Conservation (phyloP, 441 rosid genomes). For the Populus trichocarpa region DNA sequence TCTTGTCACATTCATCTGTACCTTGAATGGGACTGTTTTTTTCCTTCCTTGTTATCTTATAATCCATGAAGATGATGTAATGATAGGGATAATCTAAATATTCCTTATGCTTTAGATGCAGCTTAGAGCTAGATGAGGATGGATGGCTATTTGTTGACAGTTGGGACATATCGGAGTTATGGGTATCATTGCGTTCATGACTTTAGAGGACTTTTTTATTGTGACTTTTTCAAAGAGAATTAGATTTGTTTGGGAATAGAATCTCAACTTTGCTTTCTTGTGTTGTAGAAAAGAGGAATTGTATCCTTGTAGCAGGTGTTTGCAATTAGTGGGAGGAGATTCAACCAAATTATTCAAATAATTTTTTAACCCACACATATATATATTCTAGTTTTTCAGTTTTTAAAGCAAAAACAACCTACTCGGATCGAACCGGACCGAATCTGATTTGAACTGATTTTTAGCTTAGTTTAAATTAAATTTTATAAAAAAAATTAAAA, state of each 20-base stretch:
- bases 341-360: no score
- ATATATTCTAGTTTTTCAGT: no score
- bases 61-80: slow-evolving; percentile 1
- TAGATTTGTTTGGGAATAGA: not conserved
- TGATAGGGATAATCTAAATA: not conserved
- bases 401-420: no score
- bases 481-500: no score
- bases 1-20: not conserved
- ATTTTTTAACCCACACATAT: no score
- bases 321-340: no score
- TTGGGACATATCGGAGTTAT: no score
- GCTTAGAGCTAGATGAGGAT: not conserved
- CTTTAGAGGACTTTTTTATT: not conserved
- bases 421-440: no score
- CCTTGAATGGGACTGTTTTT: not conserved
- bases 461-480: fast-evolving
- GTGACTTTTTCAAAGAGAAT: no score
- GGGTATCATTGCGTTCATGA: not conserved
- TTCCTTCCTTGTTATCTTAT: not conserved
- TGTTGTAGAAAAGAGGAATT: not conserved
- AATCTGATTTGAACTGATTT: no score
- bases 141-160: no score
- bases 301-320: no score
- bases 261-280: not conserved
- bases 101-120: not conserved